Conservation (phyloP, 192 early-diverging fungal genomes). For the Chytriomyces sp. region DNA sequence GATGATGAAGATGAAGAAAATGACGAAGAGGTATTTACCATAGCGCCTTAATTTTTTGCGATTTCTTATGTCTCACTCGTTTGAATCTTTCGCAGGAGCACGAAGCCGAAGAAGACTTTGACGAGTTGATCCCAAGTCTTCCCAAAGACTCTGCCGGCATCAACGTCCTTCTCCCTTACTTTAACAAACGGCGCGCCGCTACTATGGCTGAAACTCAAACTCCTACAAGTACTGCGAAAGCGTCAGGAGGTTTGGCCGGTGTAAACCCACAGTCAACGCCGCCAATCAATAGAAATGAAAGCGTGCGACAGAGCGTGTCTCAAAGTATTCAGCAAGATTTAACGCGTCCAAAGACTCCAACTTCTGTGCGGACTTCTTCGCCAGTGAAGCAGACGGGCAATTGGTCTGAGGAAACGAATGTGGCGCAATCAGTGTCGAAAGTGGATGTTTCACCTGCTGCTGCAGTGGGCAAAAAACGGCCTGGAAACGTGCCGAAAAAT, state of each 20-base stretch:
- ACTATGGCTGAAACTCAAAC: background rate
- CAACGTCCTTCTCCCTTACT: conserved; percentile 4
- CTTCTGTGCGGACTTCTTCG: conserved; percentile 14
- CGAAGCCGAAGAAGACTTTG: conserved; percentile 34
- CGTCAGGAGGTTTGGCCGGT: conserved; percentile 17
- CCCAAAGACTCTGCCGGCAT: conserved; percentile 20
- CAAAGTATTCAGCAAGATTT: background rate
- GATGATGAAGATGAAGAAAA: conserved; percentile 52
- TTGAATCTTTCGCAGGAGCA: conserved; percentile 22
- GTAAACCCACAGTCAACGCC: background rate
- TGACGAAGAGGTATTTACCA: conserved; percentile 45
- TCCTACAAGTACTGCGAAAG: background rate
- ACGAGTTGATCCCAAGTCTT: conserved; percentile 2
- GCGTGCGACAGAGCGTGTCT: background rate
- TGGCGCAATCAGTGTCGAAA: background rate
- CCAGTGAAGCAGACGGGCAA: background rate
- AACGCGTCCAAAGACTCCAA: conserved; percentile 23
- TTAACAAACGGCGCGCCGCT: background rate
- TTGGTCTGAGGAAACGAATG: conserved; percentile 21
- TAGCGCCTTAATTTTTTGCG: background rate
- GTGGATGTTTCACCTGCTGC: background rate
- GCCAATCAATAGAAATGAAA: background rate
- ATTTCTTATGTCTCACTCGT: background rate
- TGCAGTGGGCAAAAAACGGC: background rate
- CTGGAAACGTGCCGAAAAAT: conserved; percentile 14